A percentile compares a stretch with the other conserved stretches of the same genome.
These are phyloP conservation scores for Scopulariopsis brevicaulis DNA, from an alignment of 2,329 filamentous ascomycete genomes.

Conservation along the genomic window DNA sequence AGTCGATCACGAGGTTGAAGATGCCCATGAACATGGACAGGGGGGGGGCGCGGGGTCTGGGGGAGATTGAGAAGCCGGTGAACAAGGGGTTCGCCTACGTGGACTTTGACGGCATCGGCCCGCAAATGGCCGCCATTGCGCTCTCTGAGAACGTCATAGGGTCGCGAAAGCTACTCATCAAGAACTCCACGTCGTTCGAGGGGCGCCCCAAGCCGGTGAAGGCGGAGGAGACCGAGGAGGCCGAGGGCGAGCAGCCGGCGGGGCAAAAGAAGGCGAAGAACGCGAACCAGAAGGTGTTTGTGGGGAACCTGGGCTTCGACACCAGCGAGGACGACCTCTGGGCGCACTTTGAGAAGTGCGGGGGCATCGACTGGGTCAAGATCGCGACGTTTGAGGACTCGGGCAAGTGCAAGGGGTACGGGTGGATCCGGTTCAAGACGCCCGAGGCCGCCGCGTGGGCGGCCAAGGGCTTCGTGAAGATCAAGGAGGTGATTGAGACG, in stretches of 20 bases:
- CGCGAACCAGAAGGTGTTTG: slow-evolving; percentile 73
- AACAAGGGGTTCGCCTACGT: slow-evolving; percentile 97
- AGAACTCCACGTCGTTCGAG: slow-evolving; percentile 81
- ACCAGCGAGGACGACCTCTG: slow-evolving; percentile 70
- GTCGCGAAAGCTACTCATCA: slow-evolving; percentile 79
- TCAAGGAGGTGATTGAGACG: slow-evolving; percentile 53
- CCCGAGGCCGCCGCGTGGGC: slow-evolving; percentile 56
- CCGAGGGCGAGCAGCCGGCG: slow-evolving; percentile 13
- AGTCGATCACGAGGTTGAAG: slow-evolving; percentile 74
- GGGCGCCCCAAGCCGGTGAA: slow-evolving; percentile 67
- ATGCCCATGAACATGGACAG: slow-evolving; percentile 38
- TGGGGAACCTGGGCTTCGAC: slow-evolving; percentile 81
- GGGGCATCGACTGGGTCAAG: slow-evolving; percentile 70
- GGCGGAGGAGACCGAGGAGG: slow-evolving; percentile 16
- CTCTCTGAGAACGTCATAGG: slow-evolving; percentile 74
- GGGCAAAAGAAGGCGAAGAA: slow-evolving; percentile 30
- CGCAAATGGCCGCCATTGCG: slow-evolving; percentile 66
- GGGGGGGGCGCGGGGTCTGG: slow-evolving; percentile 15
- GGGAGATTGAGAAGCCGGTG: slow-evolving; percentile 5
- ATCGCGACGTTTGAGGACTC: slow-evolving; percentile 93
- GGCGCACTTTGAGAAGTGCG: slow-evolving; percentile 76
- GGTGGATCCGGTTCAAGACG: slow-evolving; percentile 85
- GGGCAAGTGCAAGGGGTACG: slow-evolving; percentile 96
- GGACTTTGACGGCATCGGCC: slow-evolving; percentile 66
- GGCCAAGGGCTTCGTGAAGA: slow-evolving; percentile 70